Evolutionary conservation across 202 grass and related monocot species (phyloP), one percentile per base, ranked within the genome.

Genomic region (Carex sylvatica): DNA sequence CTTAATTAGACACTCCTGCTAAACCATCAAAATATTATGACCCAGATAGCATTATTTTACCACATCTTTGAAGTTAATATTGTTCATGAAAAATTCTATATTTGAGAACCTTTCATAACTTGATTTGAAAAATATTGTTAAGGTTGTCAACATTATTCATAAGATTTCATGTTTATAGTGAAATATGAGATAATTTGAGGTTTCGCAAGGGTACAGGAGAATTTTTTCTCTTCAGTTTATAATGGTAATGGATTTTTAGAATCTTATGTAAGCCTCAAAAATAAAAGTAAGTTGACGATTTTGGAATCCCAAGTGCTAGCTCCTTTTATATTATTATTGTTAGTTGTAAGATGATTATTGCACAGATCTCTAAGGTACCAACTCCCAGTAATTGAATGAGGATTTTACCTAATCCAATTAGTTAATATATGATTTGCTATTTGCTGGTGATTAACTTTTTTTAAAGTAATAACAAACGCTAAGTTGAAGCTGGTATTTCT

Each of bases 261-360:
- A 23, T 51, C 70, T 73, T 73, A 1, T 73, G 42, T 24, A 73
- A 26, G 19, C 70, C 70, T 73, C 42, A 51, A 73, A 73, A 51
- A 40, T 15, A 35, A 38, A 70, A 73, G 3, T 2, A 73, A 73
- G 12, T 19, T 28, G 3, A 70, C 1, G 6, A 23, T 18, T 28
- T 73, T 15, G 22, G 70, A 26, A 26, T 26, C 20, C 9, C 70
- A 14, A 24, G 36, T 28, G 5, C 70, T 14, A 26, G 10, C 20
- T 28, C 42, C 44, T 22, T 28, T 9, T 73, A 6, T 73, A 49
- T 52, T 73, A 72, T 72, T 20, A 71, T 71, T 46, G 68, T 71
- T 71, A 13, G 68, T 40, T 70, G 67, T 44, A 40, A 42, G 3
- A 70, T 70, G 18, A 44, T 22, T 70, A 44, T 8, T 70, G 7